Evolutionary conservation across 495 filamentous ascomycete genomes (phyloP).

Genomic region (Amorphotheca resinae): DNA sequence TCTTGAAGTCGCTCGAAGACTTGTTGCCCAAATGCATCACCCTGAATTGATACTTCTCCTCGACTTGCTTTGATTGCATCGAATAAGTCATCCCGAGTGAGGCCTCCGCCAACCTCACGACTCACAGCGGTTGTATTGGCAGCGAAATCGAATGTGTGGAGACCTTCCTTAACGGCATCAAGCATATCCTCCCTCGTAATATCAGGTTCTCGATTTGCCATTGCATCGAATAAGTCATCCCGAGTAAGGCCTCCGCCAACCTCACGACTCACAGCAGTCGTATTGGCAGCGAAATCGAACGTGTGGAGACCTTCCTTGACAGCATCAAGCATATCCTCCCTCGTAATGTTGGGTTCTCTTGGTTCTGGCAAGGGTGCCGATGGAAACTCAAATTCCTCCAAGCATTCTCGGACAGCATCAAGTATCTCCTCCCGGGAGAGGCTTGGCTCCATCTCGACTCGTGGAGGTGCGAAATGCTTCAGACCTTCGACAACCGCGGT

Average conservation of each 20-base stretch:
- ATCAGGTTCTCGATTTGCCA: conserved; percentile 35
- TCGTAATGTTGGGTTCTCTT: conserved; percentile 31
- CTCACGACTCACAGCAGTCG: conserved; percentile 6
- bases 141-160: conserved; percentile 31
- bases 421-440: conserved; percentile 69
- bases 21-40: conserved; percentile 44
- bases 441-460: conserved; percentile 48
- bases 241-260: conserved; percentile 13
- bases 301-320: conserved; percentile 38
- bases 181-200: conserved; percentile 40
- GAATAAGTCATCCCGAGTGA: conserved; percentile 40
- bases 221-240: conserved; percentile 52
- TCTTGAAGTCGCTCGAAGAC: conserved; percentile 63
- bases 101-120: conserved; percentile 3
- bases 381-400: conserved; percentile 62
- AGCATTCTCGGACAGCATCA: conserved; percentile 59
- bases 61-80: conserved; percentile 52
- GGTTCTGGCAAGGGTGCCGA: conserved; percentile 29
- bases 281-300: conserved; percentile 27
- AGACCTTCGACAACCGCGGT: conserved; percentile 71
- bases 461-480: conserved; percentile 62
- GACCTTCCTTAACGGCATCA: conserved; percentile 43
- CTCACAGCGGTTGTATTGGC: conserved; percentile 5
- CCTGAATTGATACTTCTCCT: conserved; percentile 31
- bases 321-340: conserved; percentile 40